Evolutionary conservation across 75 land plant species (phyloP).

Genomic region (Cupressus sempervirens): DNA sequence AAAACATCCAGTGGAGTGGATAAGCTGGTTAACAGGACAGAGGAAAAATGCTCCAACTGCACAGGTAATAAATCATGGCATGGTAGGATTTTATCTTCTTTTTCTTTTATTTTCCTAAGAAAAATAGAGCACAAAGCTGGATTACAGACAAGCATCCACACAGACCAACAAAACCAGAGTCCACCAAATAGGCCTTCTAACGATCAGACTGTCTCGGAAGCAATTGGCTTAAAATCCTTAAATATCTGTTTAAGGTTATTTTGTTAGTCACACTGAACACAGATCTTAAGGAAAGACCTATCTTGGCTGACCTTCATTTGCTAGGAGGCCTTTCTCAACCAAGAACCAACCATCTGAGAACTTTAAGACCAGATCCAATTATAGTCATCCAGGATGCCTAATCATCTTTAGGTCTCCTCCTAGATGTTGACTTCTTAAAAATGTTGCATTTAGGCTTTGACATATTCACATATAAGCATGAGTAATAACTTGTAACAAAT

Average conservation of each 20-base stretch:
- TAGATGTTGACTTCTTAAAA: neutral
- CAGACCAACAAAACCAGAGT: neutral
- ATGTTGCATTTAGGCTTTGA: neutral
- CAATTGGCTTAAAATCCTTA: neutral
- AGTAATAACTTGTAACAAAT: neutral
- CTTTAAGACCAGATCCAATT: neutral
- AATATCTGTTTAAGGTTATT: neutral
- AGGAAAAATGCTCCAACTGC: slow-evolving; percentile 79
- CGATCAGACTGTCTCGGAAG: neutral
- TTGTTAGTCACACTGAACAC: neutral
- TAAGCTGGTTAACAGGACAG: slow-evolving; percentile 80
- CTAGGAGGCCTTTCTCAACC: neutral
- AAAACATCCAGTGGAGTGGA: slow-evolving; percentile 70
- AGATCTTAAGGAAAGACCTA: neutral
- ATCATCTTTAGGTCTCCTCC: neutral
- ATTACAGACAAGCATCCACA: neutral
- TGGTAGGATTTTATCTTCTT: neutral
- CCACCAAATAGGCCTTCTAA: neutral
- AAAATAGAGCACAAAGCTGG: neutral
- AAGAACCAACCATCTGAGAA: neutral
- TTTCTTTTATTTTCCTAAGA: neutral
- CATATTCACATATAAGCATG: neutral
- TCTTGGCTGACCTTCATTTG: neutral
- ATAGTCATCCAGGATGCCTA: neutral
- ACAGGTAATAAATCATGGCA: slow-evolving; percentile 38